Evolutionary conservation across 1,284 basidiomycete genomes (phyloP).

Genomic region (Cronartium quercuum): DNA sequence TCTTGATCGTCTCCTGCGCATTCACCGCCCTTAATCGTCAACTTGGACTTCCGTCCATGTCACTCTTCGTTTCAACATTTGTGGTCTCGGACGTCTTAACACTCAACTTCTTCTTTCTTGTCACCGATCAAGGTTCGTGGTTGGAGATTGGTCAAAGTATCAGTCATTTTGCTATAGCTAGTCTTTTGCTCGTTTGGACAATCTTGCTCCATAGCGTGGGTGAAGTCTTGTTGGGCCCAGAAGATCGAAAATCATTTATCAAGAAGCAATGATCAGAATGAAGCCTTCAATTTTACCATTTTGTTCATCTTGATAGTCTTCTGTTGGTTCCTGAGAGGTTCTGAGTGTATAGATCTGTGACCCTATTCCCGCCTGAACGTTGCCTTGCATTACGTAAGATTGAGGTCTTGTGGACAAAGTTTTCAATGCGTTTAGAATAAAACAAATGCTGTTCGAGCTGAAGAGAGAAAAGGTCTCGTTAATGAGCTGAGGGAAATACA

Average conservation of each 20-base stretch:
- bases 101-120: conserved; percentile 73
- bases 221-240: conserved; percentile 21
- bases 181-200: conserved; percentile 69
- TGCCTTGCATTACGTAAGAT: too few species aligned
- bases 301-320: not conserved
- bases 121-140: conserved; percentile 79
- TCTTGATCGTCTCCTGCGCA: conserved; percentile 63
- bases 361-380: too few species aligned
- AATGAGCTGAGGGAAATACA: too few species aligned
- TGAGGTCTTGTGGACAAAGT: too few species aligned
- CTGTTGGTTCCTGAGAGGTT: too few species aligned
- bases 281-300: not conserved
- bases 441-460: too few species aligned
- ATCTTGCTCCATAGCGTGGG: conserved; percentile 40
- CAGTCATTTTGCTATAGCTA: conserved; percentile 78
- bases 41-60: conserved; percentile 18
- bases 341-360: too few species aligned
- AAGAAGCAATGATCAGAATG: not conserved
- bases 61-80: conserved; percentile 31
- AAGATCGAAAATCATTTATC: not conserved
- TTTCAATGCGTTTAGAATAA: too few species aligned
- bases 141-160: conserved; percentile 82
- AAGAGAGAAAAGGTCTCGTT: too few species aligned
- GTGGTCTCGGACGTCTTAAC: conserved; percentile 59
- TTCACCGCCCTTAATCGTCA: conserved; percentile 59